Percentiles rank a stretch among this genome's conserved stretches.
These are phyloP conservation scores for Pseudogymnoascus sp. DNA, from an alignment of 2,329 filamentous ascomycete genomes.

Conservation along the genomic window DNA sequence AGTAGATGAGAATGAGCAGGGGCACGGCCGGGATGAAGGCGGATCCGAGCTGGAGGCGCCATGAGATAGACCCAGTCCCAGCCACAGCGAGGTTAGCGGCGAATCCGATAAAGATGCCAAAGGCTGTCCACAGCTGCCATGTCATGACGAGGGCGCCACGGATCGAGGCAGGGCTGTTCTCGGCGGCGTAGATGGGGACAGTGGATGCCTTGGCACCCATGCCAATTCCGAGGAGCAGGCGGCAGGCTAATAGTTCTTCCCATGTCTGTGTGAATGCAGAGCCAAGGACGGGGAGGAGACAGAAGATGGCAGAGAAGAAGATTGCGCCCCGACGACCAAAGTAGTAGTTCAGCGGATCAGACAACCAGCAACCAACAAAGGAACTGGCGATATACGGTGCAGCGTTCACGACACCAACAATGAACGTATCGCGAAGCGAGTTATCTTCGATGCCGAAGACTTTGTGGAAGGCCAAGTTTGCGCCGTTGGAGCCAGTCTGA, in stretches of 20 bases:
- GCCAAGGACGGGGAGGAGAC: slow-evolving; percentile 62
- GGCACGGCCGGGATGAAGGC: slow-evolving; percentile 56
- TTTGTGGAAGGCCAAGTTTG: slow-evolving; percentile 33
- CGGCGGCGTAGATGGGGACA: slow-evolving; percentile 70
- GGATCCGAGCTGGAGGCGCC: slow-evolving; percentile 57
- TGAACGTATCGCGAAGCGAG: slow-evolving; percentile 33
- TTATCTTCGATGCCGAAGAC: slow-evolving; percentile 43
- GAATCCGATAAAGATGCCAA: slow-evolving; percentile 56
- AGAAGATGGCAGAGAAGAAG: slow-evolving; percentile 67
- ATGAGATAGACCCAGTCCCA: slow-evolving; percentile 44
- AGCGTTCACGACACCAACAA: slow-evolving; percentile 62
- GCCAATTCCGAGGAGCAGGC: slow-evolving; percentile 67
- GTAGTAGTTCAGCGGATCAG: slow-evolving; percentile 54
- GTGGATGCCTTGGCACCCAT: slow-evolving; percentile 65
- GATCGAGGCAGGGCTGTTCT: slow-evolving; percentile 62
- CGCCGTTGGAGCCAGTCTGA: slow-evolving; percentile 48
- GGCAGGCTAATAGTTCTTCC: slow-evolving; percentile 62
- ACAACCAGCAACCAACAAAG: slow-evolving; percentile 55
- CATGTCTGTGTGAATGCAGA: slow-evolving; percentile 64
- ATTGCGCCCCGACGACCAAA: slow-evolving; percentile 62
- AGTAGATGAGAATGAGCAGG: slow-evolving; percentile 51
- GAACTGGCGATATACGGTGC: slow-evolving; percentile 45
- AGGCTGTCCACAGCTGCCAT: slow-evolving; percentile 66
- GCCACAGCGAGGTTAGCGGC: slow-evolving; percentile 52
- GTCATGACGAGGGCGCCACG: slow-evolving; percentile 74